Conservation (phyloP, 2,329 filamentous ascomycete species). For the Drechslera avenae region DNA sequence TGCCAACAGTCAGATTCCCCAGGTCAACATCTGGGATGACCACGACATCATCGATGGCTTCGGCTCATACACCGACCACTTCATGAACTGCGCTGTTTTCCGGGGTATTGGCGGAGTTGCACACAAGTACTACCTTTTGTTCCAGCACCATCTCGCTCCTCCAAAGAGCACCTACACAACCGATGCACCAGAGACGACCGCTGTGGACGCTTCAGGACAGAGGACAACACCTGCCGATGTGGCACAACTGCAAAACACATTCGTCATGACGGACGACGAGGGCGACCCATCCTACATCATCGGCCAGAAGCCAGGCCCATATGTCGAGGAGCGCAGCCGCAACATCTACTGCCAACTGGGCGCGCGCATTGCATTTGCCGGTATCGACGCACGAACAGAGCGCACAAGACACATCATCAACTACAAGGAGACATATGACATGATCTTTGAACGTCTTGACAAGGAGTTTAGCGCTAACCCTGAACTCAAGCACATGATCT, state of each 20-base stretch:
- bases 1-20: slow-evolving; percentile 66
- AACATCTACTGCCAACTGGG: slow-evolving; percentile 68
- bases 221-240: slow-evolving; percentile 65
- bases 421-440: slow-evolving; percentile 69
- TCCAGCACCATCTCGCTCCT: slow-evolving; percentile 80
- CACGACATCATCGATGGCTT: slow-evolving; percentile 71
- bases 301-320: slow-evolving; percentile 72
- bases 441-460: slow-evolving; percentile 63
- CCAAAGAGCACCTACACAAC: slow-evolving; percentile 86
- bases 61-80: slow-evolving; percentile 69
- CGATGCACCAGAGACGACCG: slow-evolving; percentile 64
- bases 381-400: slow-evolving; percentile 67
- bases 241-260: slow-evolving; percentile 74
- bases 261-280: slow-evolving; percentile 64
- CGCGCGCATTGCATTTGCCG: slow-evolving; percentile 66
- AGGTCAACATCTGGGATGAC: slow-evolving; percentile 70
- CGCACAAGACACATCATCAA: slow-evolving; percentile 93
- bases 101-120: slow-evolving; percentile 66
- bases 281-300: slow-evolving; percentile 78
- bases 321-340: slow-evolving; percentile 65
- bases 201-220: slow-evolving; percentile 56
- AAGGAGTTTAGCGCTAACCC: slow-evolving; percentile 59
- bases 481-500: slow-evolving; percentile 66
- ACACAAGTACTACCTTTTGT: slow-evolving; percentile 67
- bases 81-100: slow-evolving; percentile 69